Percentiles rank a stretch among this genome's conserved stretches.
Conservation (phyloP, 805 yeast species). For the Barnettozyma wickerhamii region DNA sequence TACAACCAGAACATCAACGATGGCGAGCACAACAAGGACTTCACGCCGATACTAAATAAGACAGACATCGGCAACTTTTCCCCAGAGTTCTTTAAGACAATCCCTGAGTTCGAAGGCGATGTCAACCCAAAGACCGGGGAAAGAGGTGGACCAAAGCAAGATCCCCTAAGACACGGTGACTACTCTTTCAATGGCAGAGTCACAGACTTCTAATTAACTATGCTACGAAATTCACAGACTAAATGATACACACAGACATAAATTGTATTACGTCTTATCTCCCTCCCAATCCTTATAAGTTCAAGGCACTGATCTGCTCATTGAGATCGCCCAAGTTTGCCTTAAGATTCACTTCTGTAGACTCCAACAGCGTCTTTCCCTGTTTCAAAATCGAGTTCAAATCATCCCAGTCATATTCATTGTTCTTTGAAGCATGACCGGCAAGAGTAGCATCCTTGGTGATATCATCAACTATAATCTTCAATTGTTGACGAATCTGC, state of each 20-base stretch:
- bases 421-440: constrained; percentile 7
- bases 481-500: constrained; percentile 26
- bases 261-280: not conserved
- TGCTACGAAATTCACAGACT: too few relatives aligned
- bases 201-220: constrained; percentile 88
- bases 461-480: constrained; percentile 26
- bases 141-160: constrained; percentile 96
- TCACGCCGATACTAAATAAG: constrained; percentile 33
- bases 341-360: constrained; percentile 16
- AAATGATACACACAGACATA: constrained; percentile 1
- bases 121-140: constrained; percentile 93
- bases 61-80: constrained; percentile 61
- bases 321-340: constrained; percentile 21
- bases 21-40: constrained; percentile 28
- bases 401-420: constrained; percentile 27
- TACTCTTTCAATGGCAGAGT: constrained; percentile 96
- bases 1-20: constrained; percentile 45
- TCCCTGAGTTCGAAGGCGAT: constrained; percentile 95
- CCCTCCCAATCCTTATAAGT: not conserved
- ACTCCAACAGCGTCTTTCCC: constrained; percentile 28
- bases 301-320: constrained; percentile 5
- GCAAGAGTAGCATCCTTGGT: constrained; percentile 3
- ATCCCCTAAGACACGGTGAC: constrained; percentile 86
- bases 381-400: constrained; percentile 29
- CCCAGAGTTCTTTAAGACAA: constrained; percentile 67